phyloP scores from a whole-genome alignment of 2,329 filamentous ascomycete species.

The Beauveria pseudobassiana region DNA sequence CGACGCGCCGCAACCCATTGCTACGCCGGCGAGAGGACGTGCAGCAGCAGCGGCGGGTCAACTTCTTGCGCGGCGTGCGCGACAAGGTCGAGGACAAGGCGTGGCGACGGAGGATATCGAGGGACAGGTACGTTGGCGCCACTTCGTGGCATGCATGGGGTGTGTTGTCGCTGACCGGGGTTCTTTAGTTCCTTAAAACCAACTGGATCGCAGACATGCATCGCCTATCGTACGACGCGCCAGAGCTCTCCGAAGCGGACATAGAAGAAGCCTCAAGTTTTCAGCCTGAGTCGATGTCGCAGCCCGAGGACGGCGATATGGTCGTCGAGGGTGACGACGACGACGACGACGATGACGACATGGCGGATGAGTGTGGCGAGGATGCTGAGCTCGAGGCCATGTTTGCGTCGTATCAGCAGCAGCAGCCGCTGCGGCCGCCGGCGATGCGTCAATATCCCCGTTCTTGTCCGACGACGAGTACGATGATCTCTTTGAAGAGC shows the following conservation, averaged over 20 bases:
- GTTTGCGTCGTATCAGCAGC: conserved; percentile 38
- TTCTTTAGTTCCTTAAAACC: conserved; percentile 28
- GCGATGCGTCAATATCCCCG: conserved; percentile 24
- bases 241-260: conserved; percentile 39
- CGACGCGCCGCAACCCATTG: conserved; percentile 57
- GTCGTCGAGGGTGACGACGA: conserved; percentile 43
- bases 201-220: conserved; percentile 26
- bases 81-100: conserved; percentile 51
- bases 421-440: conserved; percentile 14
- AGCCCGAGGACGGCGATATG: conserved; percentile 35
- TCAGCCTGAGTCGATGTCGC: conserved; percentile 19
- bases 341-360: conserved; percentile 36
- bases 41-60: conserved; percentile 55
- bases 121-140: conserved; percentile 33
- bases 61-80: conserved; percentile 63
- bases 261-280: conserved; percentile 42
- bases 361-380: conserved; percentile 45
- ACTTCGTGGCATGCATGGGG: background rate
- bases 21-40: conserved; percentile 53
- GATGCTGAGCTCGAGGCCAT: conserved; percentile 52
- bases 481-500: conserved; percentile 49
- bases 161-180: background rate
- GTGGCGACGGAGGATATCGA: conserved; percentile 57
- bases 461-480: conserved; percentile 51
- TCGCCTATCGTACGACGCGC: conserved; percentile 28